Percentiles rank a stretch among this genome's conserved stretches.
These are phyloP conservation scores for Thermomucor indicae-seudaticae DNA, from an alignment of 371 early-diverging fungal species.

Conservation along the genomic window DNA sequence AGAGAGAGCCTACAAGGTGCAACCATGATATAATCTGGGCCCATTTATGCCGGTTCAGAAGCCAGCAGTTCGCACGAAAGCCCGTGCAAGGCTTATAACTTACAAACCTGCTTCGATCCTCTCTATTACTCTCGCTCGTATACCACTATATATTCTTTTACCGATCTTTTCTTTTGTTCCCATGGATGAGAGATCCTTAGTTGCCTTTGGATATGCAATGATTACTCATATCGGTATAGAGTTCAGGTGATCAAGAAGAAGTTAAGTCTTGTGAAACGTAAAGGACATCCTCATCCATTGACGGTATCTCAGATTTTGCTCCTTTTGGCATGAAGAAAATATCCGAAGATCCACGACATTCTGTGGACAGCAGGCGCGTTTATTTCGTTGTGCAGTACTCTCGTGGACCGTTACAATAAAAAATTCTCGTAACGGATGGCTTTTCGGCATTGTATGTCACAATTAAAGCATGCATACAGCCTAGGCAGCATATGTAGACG, in stretches of 20 bases:
- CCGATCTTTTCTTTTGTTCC: too few species aligned
- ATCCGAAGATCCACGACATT: too few species aligned
- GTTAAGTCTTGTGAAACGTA: too few species aligned
- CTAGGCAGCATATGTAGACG: background rate
- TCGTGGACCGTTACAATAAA: too few species aligned
- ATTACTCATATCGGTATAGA: background rate
- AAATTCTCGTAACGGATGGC: background rate
- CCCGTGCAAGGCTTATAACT: background rate
- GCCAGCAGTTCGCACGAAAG: background rate
- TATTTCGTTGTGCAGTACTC: too few species aligned
- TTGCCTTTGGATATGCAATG: background rate
- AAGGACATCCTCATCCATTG: too few species aligned
- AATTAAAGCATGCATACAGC: background rate
- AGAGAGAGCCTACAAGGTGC: too few species aligned
- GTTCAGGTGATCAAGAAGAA: background rate
- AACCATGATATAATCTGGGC: background rate
- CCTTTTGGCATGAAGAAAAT: too few species aligned
- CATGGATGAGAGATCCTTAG: background rate
- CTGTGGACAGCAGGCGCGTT: too few species aligned
- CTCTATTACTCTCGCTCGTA: too few species aligned
- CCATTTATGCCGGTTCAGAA: background rate
- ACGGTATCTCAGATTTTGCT: too few species aligned
- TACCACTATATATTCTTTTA: too few species aligned
- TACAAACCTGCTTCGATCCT: background rate
- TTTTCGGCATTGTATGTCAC: background rate